A percentile compares a stretch with the other conserved stretches of the same genome.
Conservation (phyloP, 305 asterid genomes). For the Fraxinus sp. region DNA sequence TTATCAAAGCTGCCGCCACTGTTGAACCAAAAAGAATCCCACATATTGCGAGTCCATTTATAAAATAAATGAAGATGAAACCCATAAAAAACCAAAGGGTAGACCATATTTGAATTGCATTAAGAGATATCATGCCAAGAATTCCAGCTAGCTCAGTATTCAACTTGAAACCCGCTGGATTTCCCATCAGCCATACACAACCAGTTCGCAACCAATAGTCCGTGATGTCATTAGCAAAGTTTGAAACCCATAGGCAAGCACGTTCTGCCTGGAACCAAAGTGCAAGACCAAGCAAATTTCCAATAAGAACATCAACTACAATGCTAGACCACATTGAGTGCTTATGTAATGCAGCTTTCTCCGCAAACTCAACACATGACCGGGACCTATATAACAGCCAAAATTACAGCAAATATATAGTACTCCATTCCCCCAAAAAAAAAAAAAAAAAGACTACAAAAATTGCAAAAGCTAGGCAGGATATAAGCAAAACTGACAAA, state of each 20-base stretch:
- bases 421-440: constrained; percentile 3
- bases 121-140: constrained; percentile 85
- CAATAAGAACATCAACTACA: constrained; percentile 70
- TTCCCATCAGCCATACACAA: constrained; percentile 98
- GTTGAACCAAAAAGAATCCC: constrained; percentile 80
- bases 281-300: constrained; percentile 62
- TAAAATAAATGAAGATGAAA: constrained; percentile 49
- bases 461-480: constrained; percentile 12
- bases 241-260: constrained; percentile 50
- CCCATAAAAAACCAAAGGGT: constrained; percentile 73
- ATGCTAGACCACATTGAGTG: constrained; percentile 82
- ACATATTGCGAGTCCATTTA: constrained; percentile 61
- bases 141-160: constrained; percentile 93
- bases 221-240: constrained; percentile 58
- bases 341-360: constrained; percentile 59
- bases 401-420: constrained; percentile 27
- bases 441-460: not conserved
- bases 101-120: constrained; percentile 88
- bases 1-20: constrained; percentile 63
- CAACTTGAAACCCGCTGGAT: constrained; percentile 97
- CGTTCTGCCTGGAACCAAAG: constrained; percentile 61
- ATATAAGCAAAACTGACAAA: not conserved
- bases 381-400: constrained; percentile 50
- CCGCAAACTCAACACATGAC: constrained; percentile 78
- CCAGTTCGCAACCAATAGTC: constrained; percentile 78